Base-by-base conservation (phyloP, 441 rosid genomes). In the Populus hybrid region DNA sequence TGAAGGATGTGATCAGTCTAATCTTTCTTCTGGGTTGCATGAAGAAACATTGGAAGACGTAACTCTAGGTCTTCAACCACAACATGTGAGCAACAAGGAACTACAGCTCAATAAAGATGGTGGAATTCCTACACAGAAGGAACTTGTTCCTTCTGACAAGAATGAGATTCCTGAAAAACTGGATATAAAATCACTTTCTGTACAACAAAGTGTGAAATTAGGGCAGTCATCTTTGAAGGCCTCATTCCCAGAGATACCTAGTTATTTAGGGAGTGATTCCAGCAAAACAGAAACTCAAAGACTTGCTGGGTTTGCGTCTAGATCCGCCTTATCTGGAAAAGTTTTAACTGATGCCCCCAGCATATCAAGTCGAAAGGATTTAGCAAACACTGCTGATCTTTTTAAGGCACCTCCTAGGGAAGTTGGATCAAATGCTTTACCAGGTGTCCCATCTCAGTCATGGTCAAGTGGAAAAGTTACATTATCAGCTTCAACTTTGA, bases 401-500 rank as follows among this genome's bases (percentile, higher is more conserved):
- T 75, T 72, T 77, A 85, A 85, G 82, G 87, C 79, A 78, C 42
- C 82, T 42, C 67, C 76, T n/a, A 84, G 77, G 34, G 76, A 72
- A 59, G 71, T 73, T 79, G 81, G 84, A 77, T 84, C 89, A 36
- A 1, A 82, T 81, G 84, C 79, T 71, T 78, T 70, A 64, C 88
- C 84, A 79, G 81, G 81, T 75, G 57, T 79, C 18, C 34, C 82
- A 67, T 78, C 91, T 82, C 90, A 87, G 77, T 80, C 88, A 76
- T 82, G 79, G 84, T 82, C 90, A 79, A 79, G 80, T 84, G 90
- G 80, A 64, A 86, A 88, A 72, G 71, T 72, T 35, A 71, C 68
- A 24, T 65, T 34, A 32, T 79, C 69, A 34, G 69, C 63, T 57
- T 57, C 63, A 18, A 7, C 63, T 57, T 57, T 57, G 63, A 57